Evolutionary conservation across 306 rosid species (phyloP), one percentile per base, ranked within the genome.

Genomic region (Lathyrus oleraceus): DNA sequence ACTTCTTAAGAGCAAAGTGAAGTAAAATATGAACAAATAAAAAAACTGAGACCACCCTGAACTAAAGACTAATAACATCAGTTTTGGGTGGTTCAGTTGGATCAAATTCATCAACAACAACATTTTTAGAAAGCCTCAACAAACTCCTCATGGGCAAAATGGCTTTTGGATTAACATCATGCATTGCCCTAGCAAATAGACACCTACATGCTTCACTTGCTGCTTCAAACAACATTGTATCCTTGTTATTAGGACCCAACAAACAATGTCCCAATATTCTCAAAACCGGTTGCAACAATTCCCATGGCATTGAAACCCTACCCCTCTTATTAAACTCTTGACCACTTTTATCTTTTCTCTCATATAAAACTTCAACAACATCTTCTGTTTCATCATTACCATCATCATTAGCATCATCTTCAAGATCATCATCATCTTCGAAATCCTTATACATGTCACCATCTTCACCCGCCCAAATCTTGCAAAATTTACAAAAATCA

Each of bases 241-340:
- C 48, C 12, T 44, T 74, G 4, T 51, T 61, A 14, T 58, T 45
- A 1, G 75, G 44, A 10, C 88, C 88, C 83, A 87, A 21, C 61
- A 93, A 44, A 44, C 94, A 90, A 30, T 93, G 94, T 1, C 85
- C 94, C 48, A 90, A 15, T 15, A 88, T 75, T 65, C 93, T 85
- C 76, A 88, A 2, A 0, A 84, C 56, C 0, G 91, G 97, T 21
- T 88, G 91, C 49, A 88, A 28, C 71, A 90, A 35, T 49, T 93
- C 98, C 87, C 91, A 90, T 5, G 89, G 87, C 43, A 93, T 16
- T 1, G 90, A 83, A 73, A 90, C 84, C 63, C 89, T 85, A 7
- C 92, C 88, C 48, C 21, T 30, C 3, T 70, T 32, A 47, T 9
- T 5, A 25, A n/a, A n/a, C n/a, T n/a, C n/a, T n/a, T n/a, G 36